Percentiles rank a stretch among this genome's conserved stretches.
These are phyloP conservation scores for Delitschia confertaspora DNA, from an alignment of 495 filamentous ascomycete species.

Conservation along the genomic window DNA sequence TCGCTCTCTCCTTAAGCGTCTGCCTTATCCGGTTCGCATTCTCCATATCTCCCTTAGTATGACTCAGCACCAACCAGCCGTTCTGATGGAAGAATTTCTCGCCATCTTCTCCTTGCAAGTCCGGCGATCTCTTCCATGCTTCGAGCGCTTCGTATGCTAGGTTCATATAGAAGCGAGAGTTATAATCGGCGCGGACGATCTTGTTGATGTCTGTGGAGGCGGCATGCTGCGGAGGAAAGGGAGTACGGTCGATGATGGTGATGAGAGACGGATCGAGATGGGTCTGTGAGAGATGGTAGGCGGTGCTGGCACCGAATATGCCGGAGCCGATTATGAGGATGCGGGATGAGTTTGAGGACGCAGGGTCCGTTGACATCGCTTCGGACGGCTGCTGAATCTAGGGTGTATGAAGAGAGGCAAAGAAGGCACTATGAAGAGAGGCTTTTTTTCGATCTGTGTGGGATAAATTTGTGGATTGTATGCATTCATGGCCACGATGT, in stretches of 20 bases:
- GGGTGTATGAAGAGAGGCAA: too few relatives aligned
- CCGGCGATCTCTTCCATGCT: constrained; percentile 27
- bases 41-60: constrained; percentile 30
- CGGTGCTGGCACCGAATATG: constrained; percentile 40
- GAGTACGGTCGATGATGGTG: constrained; percentile 29
- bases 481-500: too few relatives aligned
- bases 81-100: constrained; percentile 31
- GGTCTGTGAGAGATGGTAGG: constrained; percentile 36
- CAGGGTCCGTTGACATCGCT: too few relatives aligned
- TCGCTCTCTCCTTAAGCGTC: constrained; percentile 31
- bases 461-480: too few relatives aligned
- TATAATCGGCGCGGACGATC: constrained; percentile 32
- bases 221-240: constrained; percentile 20
- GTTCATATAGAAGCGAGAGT: constrained; percentile 27
- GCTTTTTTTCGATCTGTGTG: too few relatives aligned
- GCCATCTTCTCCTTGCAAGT: constrained; percentile 12
- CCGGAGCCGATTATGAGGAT: constrained; percentile 39
- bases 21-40: constrained; percentile 27
- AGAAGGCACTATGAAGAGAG: too few relatives aligned
- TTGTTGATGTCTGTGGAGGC: constrained; percentile 33
- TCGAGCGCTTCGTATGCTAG: constrained; percentile 30
- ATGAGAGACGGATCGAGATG: constrained; percentile 28
- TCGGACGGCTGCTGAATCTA: too few relatives aligned
- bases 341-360: too few relatives aligned
- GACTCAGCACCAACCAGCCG: constrained; percentile 37